Base-by-base conservation (phyloP, 495 filamentous ascomycete species). In the Neurospora sp. region DNA sequence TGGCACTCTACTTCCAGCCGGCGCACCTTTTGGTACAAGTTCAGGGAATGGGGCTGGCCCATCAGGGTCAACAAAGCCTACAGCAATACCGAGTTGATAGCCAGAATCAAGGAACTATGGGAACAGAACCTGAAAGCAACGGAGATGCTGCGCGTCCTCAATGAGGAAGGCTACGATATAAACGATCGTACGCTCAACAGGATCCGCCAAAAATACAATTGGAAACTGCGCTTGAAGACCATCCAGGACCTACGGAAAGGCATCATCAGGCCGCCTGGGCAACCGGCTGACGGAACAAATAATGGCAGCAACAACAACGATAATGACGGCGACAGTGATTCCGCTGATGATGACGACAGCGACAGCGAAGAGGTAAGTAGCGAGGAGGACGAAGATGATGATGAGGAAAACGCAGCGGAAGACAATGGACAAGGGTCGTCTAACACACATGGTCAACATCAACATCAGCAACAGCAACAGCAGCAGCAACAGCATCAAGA, bases 41-140 rank as follows among this genome's bases (percentile, higher is more conserved):
- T 93, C 82, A 91, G 89, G 77, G 85, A 88, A 80, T 96, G 93
- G 93, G 86, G 87, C 0, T 96, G 95, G 74, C 93, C 93, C 4
- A 88, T 85, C 73, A 93, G 92, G 79, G 88, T 90, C 74, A 90
- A 89, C 75, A 90, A 89, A 11, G 88, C 88, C 6, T 90, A 91
- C 79, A 91, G 90, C 77, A 91, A 93, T 77, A 80, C 84, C 35
- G 83, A 82, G 14, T 86, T 96, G 11, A 88, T 92, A 23, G 87
- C 85, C 4, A 87, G 93, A 1, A 87, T 93, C 60, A 88, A 89
- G 74, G 86, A 93, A 84, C 87, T 96, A 74, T 96, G 93, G 92
- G 90, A 92, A 78, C 82, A 83, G 41, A 95, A 95, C 75, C 84
- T 87, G 4, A 86, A 81, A 44, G 91, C 93, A 76, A 87, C 87